Evolutionary conservation across 768 basidiomycete species (phyloP), one percentile per base, ranked within the genome.

Genomic region (Clavaria fumosa): DNA sequence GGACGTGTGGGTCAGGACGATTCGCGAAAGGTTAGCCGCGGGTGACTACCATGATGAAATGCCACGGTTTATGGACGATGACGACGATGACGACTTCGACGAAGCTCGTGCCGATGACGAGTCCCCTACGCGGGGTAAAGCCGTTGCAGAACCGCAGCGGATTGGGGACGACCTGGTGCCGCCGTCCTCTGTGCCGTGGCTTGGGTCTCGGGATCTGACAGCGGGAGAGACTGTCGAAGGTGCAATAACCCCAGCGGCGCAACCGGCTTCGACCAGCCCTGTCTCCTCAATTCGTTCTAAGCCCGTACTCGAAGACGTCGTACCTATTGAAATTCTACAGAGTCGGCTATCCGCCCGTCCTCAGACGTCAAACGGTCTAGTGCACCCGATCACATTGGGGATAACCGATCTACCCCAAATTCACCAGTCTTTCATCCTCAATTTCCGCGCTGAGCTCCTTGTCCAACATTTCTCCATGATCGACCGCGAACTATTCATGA

Each of bases 391-490:
- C 35, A 60, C 60, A 45, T 59, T 66, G 26, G 48, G 58, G n/a
- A 40, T 50, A 22, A 36, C 56, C 7, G 60, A 58, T 10, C 32
- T 55, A 5, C 59, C 66, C 11, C 65, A 62, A n/a, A 51, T 58
- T 5, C 72, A 82, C 49, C 73, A 70, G 6, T 85, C 80, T 2
- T 90, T 81, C 59, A 64, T 90, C 35, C 59, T 85, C n/a, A 55
- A 51, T 21, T 63, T 69, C 50, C 63, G 71, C 4, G 71, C 80
- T 1, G 71, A 72, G 24, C 57, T 57, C 4, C 53, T 95, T 23
- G 80, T 80, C 1, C 66, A 75, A 37, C 82, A 89, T 47, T 82
- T 91, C 49, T 68, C 79, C 5, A 78, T 86, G 68, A 86, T 93
- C 45, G 88, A 93, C 45, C 69, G 83, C 18, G 88, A 91, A 47